Percentiles rank a stretch among this genome's conserved stretches.
These are phyloP conservation scores for Dactylonectria macrodidyma DNA, from an alignment of 2,329 filamentous ascomycete genomes.

Conservation along the genomic window DNA sequence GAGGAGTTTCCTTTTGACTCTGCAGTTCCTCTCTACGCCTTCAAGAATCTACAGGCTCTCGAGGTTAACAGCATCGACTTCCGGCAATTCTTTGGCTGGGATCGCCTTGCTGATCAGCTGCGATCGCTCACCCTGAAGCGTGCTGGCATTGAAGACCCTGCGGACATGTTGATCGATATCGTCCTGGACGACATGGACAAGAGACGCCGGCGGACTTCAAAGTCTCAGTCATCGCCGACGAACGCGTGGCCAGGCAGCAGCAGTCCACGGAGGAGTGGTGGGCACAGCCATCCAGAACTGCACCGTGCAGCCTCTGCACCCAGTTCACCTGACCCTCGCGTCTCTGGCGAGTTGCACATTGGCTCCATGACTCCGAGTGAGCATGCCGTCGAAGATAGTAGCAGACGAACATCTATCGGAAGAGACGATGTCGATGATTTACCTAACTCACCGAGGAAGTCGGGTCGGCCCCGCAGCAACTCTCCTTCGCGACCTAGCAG, in stretches of 20 bases:
- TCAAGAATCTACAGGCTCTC: constrained; percentile 95
- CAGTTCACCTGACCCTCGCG: constrained; percentile 69
- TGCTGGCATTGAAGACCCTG: constrained; percentile 89
- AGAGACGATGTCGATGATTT: constrained; percentile 64
- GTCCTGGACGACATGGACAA: constrained; percentile 98
- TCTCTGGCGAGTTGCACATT: constrained; percentile 66
- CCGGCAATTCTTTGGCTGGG: constrained; percentile 97
- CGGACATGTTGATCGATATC: constrained; percentile 91
- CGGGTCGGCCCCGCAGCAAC: constrained; percentile 77
- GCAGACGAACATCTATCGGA: constrained; percentile 59
- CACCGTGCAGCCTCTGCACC: constrained; percentile 79
- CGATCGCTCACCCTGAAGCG: constrained; percentile 91
- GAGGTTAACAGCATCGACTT: constrained; percentile 98
- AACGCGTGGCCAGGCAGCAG: constrained; percentile 74
- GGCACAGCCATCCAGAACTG: constrained; percentile 75
- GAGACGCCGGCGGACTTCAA: constrained; percentile 88
- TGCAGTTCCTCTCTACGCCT: constrained; percentile 94
- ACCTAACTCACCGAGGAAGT: constrained; percentile 59
- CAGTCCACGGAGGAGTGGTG: constrained; percentile 75
- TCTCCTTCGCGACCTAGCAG: constrained; percentile 85
- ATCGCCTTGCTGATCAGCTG: constrained; percentile 91
- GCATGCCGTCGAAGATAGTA: constrained; percentile 60
- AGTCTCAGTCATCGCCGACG: constrained; percentile 85
- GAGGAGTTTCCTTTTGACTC: constrained; percentile 99
- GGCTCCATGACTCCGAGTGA: constrained; percentile 73